phyloP scores from a whole-genome alignment of 140 eudicot species.

The Anethum foeniculum region DNA sequence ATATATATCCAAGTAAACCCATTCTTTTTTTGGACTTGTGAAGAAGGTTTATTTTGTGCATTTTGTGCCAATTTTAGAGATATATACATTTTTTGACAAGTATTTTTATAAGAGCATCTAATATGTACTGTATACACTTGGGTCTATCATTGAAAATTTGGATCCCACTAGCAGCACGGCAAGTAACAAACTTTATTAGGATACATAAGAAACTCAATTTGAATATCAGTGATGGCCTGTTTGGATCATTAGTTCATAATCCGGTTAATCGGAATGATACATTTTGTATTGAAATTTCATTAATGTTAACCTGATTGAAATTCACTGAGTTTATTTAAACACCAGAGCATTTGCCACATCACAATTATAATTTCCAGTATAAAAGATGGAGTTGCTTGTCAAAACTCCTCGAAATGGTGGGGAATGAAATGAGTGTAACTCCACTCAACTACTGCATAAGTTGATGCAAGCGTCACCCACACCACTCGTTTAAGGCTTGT shows the following conservation, averaged over 20 bases:
- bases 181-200: background rate
- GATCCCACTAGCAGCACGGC: too few relatives aligned
- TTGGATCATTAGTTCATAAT: too few relatives aligned
- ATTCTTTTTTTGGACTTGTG: background rate
- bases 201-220: background rate
- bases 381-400: background rate
- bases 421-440: background rate
- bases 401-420: background rate
- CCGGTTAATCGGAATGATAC: too few relatives aligned
- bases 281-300: too few relatives aligned
- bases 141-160: background rate
- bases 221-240: background rate
- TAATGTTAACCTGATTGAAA: too few relatives aligned
- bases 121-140: too few relatives aligned
- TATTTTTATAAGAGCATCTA: too few relatives aligned
- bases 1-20: too few relatives aligned
- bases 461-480: background rate
- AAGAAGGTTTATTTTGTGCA: background rate
- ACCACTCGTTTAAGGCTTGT: background rate
- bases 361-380: background rate
- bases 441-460: background rate
- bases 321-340: background rate
- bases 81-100: too few relatives aligned
- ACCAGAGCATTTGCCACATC: background rate
- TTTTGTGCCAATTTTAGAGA: too few relatives aligned